phyloP scores from a whole-genome alignment of 2,329 filamentous ascomycete species.

The Xylaria sp. region DNA sequence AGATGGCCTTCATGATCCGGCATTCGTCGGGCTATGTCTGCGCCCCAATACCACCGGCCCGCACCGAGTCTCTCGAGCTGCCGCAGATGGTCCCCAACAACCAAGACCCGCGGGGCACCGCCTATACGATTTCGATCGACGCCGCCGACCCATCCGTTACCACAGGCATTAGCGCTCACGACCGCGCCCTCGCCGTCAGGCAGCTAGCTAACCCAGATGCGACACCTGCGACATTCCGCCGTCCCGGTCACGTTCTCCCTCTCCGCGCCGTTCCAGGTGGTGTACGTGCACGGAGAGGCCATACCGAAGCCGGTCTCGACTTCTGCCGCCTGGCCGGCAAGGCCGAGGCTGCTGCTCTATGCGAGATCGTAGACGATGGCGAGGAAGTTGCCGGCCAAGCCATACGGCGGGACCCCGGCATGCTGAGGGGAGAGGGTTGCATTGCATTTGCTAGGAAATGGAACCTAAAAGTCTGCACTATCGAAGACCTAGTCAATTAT shows the following conservation, averaged over 20 bases:
- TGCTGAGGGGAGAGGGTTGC: conserved; percentile 92
- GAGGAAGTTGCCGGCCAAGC: conserved; percentile 75
- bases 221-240: conserved; percentile 71
- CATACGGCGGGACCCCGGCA: conserved; percentile 75
- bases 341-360: conserved; percentile 81
- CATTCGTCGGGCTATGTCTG: conserved; percentile 93
- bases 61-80: conserved; percentile 77
- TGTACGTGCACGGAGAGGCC: conserved; percentile 81
- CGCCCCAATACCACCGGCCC: conserved; percentile 78
- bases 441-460: conserved; percentile 87
- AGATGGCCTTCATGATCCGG: conserved; percentile 97
- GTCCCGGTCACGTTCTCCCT: conserved; percentile 92
- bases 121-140: conserved; percentile 93
- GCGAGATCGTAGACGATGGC: conserved; percentile 91
- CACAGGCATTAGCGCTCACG: conserved; percentile 91
- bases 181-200: conserved; percentile 84
- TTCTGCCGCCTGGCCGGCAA: conserved; percentile 88
- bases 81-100: conserved; percentile 84
- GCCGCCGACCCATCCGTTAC: conserved; percentile 76
- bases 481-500: conserved; percentile 86
- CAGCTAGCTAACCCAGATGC: conserved; percentile 75
- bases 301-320: conserved; percentile 94
- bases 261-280: conserved; percentile 83
- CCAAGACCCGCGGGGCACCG: conserved; percentile 89
- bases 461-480: conserved; percentile 94